Conservation (phyloP, 192 early-diverging fungal genomes). For the Phlyctochytrium planicorne region DNA sequence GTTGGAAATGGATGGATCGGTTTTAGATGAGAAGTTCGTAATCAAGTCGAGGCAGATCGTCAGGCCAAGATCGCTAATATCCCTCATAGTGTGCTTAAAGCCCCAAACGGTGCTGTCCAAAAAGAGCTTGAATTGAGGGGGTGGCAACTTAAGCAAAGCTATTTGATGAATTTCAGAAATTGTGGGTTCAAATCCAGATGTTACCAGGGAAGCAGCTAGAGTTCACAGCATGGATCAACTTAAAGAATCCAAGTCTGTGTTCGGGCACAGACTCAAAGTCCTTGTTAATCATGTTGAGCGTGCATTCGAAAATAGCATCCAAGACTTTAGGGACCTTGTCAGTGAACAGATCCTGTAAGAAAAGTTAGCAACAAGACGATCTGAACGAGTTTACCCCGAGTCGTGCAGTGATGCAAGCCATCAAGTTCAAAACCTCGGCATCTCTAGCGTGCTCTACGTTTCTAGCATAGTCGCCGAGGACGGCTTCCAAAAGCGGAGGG, state of each 20-base stretch:
- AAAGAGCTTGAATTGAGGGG: slow-evolving; percentile 86
- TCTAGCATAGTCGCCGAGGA: slow-evolving; percentile 83
- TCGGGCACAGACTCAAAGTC: slow-evolving; percentile 98
- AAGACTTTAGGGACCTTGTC: slow-evolving; percentile 84
- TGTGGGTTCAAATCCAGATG: slow-evolving; percentile 11
- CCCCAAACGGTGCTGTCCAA: slow-evolving; percentile 97
- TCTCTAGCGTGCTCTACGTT: slow-evolving; percentile 89
- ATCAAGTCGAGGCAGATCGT: slow-evolving; percentile 84
- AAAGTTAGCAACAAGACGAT: slow-evolving; percentile 1
- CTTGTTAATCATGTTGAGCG: slow-evolving; percentile 99
- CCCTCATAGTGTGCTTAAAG: slow-evolving; percentile 98
- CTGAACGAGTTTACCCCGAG: slow-evolving; percentile 62
- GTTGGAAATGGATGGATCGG: slow-evolving; percentile 73
- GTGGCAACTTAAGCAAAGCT: slow-evolving; percentile 81
- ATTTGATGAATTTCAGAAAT: slow-evolving; percentile 13
- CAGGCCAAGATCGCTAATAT: slow-evolving; percentile 92
- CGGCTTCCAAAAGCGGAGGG: slow-evolving; percentile 85
- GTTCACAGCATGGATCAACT: slow-evolving; percentile 88
- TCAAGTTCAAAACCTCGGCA: slow-evolving; percentile 90
- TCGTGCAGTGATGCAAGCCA: slow-evolving; percentile 82
- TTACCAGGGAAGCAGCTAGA: slow-evolving; percentile 86
- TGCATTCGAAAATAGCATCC: slow-evolving; percentile 93
- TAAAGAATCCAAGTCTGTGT: slow-evolving; percentile 93
- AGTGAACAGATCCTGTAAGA: slow-evolving; percentile 64
- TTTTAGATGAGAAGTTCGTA: slow-evolving; percentile 72